These are phyloP conservation scores for Cadophora sp. DNA, from an alignment of 2,329 filamentous ascomycete genomes.

Conservation along the genomic window DNA sequence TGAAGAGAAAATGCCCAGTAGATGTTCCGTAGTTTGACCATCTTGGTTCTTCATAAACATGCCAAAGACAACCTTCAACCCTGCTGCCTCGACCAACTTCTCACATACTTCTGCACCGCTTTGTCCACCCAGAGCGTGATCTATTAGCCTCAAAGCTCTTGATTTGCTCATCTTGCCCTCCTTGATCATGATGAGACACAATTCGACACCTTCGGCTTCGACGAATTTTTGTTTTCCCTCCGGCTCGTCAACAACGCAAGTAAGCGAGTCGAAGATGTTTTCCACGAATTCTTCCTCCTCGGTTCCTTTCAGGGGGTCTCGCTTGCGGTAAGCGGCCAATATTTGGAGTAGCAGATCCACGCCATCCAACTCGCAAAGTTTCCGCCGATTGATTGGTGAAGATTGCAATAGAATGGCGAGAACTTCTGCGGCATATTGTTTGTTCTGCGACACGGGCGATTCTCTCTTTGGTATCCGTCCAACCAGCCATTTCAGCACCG, in stretches of 20 bases:
- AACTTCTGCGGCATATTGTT: slow-evolving; percentile 92
- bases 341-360: slow-evolving; percentile 84
- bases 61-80: slow-evolving; percentile 84
- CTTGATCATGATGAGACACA: slow-evolving; percentile 89
- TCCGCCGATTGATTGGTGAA: slow-evolving; percentile 68
- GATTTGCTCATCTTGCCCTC: slow-evolving; percentile 85
- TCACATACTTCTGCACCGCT: slow-evolving; percentile 70
- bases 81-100: slow-evolving; percentile 80
- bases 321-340: slow-evolving; percentile 82
- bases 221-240: slow-evolving; percentile 82
- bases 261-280: slow-evolving; percentile 88
- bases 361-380: slow-evolving; percentile 70
- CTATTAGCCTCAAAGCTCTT: slow-evolving; percentile 79
- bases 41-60: slow-evolving; percentile 87
- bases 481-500: slow-evolving; percentile 79
- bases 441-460: slow-evolving; percentile 79
- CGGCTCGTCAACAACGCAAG: slow-evolving; percentile 78
- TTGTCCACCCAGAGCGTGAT: slow-evolving; percentile 75
- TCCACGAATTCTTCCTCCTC: slow-evolving; percentile 96
- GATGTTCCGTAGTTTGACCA: slow-evolving; percentile 72
- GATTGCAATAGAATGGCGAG: slow-evolving; percentile 87
- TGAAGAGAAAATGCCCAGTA: slow-evolving; percentile 84
- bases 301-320: slow-evolving; percentile 83
- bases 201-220: slow-evolving; percentile 89
- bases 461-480: slow-evolving; percentile 75